These are phyloP conservation scores for Pseudozyma hubeiensis DNA, from an alignment of 1,284 basidiomycete genomes.

Conservation along the genomic window DNA sequence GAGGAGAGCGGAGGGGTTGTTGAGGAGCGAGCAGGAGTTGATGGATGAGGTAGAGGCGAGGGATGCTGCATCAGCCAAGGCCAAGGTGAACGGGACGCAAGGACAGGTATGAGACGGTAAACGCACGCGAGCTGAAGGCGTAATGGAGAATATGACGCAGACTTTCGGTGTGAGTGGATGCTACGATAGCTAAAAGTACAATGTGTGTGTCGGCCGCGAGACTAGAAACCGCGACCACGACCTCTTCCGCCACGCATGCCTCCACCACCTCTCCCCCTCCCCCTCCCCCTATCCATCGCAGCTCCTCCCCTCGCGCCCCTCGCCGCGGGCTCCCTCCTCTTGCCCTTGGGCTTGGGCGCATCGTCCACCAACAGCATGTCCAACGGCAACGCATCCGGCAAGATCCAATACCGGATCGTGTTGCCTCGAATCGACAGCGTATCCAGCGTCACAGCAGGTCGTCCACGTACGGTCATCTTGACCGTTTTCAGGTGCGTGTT, in stretches of 20 bases:
- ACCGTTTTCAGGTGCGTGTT: constrained; percentile 97
- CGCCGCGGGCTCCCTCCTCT: constrained; percentile 56
- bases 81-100: constrained; percentile 3
- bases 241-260: constrained; percentile 29
- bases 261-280: constrained; percentile 56
- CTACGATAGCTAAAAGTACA: constrained; percentile 14
- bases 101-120: constrained; percentile 2
- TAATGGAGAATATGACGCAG: not conserved
- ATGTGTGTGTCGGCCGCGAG: not conserved
- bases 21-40: constrained; percentile 43
- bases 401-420: constrained; percentile 84
- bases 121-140: not conserved
- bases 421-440: constrained; percentile 69
- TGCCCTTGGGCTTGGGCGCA: constrained; percentile 88
- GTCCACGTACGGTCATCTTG: constrained; percentile 91
- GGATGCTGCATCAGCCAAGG: constrained; percentile 33
- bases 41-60: constrained; percentile 44
- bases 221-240: constrained; percentile 12
- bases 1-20: constrained; percentile 43
- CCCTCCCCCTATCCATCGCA: constrained; percentile 50
- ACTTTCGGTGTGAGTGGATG: too few relatives aligned
- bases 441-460: constrained; percentile 77
- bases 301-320: constrained; percentile 40
- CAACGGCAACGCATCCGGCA: constrained; percentile 94
- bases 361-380: constrained; percentile 98